Percentiles rank a stretch among this genome's conserved stretches.
These are phyloP conservation scores for Phytopythium kandeliae DNA, from an alignment of 352 stramenopile genomes.

Conservation along the genomic window DNA sequence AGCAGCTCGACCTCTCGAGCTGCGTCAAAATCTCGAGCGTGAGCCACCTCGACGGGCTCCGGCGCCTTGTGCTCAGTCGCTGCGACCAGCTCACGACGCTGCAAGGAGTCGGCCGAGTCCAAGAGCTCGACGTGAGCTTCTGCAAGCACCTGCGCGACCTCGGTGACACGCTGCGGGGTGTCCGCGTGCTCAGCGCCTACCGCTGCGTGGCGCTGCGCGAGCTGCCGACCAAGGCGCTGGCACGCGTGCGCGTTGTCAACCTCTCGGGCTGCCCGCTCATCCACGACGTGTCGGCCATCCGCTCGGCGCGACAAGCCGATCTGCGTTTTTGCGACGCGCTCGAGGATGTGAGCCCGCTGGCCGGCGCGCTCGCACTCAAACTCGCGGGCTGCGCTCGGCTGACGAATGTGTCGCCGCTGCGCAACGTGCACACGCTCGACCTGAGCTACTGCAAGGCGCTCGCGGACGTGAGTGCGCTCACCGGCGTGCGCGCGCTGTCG, in stretches of 20 bases:
- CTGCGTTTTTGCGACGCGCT: slow-evolving; percentile 65
- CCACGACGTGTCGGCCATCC: slow-evolving; percentile 34
- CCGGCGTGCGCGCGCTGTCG: slow-evolving; percentile 46
- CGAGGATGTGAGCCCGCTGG: slow-evolving; percentile 32
- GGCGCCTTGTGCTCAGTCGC: slow-evolving; percentile 46
- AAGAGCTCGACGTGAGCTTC: slow-evolving; percentile 70
- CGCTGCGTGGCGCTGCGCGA: slow-evolving; percentile 30
- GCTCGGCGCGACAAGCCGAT: slow-evolving; percentile 34
- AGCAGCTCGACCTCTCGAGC: slow-evolving; percentile 53
- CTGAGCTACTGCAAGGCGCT: slow-evolving; percentile 60
- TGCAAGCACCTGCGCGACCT: slow-evolving; percentile 43
- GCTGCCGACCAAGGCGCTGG: slow-evolving; percentile 9
- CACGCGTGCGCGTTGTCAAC: slow-evolving; percentile 45
- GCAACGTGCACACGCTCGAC: slow-evolving; percentile 44
- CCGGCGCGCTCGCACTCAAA: slow-evolving; percentile 38
- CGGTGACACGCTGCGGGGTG: slow-evolving; percentile 14
- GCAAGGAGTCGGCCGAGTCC: slow-evolving; percentile 28
- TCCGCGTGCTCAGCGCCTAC: slow-evolving; percentile 40
- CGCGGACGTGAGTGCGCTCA: slow-evolving; percentile 38
- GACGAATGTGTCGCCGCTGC: slow-evolving; percentile 37
- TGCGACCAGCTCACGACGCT: slow-evolving; percentile 41
- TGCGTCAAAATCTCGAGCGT: slow-evolving; percentile 39
- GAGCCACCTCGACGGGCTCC: slow-evolving; percentile 26
- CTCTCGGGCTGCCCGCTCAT: slow-evolving; percentile 51
- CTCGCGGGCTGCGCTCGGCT: slow-evolving; percentile 49